phyloP scores from a whole-genome alignment of 495 filamentous ascomycete species.

The Hypomontagnella submonticulosa region DNA sequence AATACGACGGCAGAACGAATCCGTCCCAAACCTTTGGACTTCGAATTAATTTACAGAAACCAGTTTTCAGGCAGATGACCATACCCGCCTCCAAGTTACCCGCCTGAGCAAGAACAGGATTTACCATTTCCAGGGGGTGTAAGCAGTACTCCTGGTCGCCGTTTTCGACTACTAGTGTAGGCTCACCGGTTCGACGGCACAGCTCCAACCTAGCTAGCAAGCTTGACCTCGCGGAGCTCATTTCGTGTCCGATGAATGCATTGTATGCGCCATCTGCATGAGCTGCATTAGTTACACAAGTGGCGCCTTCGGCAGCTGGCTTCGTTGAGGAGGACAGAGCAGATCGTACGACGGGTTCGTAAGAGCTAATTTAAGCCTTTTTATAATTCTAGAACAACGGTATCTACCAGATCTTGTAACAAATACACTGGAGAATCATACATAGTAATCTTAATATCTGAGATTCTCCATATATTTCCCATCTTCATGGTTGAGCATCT shows the following conservation, averaged over 20 bases:
- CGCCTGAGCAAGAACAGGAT: conserved; percentile 3
- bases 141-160: not conserved
- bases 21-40: conserved; percentile 8
- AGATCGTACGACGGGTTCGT: conserved; percentile 13
- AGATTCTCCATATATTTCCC: conserved; percentile 6
- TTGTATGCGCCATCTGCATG: conserved; percentile 28
- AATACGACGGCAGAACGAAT: not conserved
- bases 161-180: too few species aligned
- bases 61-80: not conserved
- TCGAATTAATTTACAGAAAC: conserved; percentile 7
- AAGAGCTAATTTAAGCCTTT: not conserved
- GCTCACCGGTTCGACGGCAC: conserved; percentile 22
- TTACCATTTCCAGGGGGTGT: not conserved
- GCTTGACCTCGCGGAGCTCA: conserved; percentile 6
- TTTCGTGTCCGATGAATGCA: conserved; percentile 16
- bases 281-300: conserved; percentile 30
- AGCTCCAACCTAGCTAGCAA: conserved; percentile 1
- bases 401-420: not conserved
- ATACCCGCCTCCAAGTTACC: not conserved
- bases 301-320: conserved; percentile 18
- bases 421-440: too few species aligned
- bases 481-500: conserved; percentile 6
- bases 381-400: conserved; percentile 11
- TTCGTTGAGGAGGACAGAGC: not conserved
- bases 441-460: not conserved